phyloP scores from a whole-genome alignment of 139 green algal species.

The Picochlorum costavermella region DNA sequence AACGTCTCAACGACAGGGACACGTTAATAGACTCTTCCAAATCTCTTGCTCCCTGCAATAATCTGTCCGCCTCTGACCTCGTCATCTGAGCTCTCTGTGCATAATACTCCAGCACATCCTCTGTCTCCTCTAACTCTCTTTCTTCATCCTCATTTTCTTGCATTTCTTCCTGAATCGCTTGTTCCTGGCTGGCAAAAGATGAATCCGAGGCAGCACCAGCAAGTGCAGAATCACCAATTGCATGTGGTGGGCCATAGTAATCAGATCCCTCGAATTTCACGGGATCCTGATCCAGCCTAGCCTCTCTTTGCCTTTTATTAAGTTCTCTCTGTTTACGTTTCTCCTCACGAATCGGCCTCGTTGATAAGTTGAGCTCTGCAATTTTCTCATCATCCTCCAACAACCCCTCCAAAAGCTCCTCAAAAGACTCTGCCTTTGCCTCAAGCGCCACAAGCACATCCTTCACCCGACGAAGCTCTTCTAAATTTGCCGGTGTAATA shows the following conservation, averaged over 20 bases:
- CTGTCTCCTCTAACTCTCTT: constrained; percentile 60
- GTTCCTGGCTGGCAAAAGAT: constrained; percentile 14
- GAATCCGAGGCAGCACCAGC: not conserved
- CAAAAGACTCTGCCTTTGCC: constrained; percentile 63
- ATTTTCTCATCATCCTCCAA: constrained; percentile 94
- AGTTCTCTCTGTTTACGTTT: constrained; percentile 59
- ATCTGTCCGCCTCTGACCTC: constrained; percentile 58
- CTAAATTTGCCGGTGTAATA: constrained; percentile 84
- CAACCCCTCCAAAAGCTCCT: constrained; percentile 78
- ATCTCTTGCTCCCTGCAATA: constrained; percentile 73
- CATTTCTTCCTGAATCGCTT: constrained; percentile 70
- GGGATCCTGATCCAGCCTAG: not conserved
- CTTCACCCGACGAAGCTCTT: constrained; percentile 87
- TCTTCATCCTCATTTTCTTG: constrained; percentile 42
- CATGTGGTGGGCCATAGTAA: not conserved
- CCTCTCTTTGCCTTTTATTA: constrained; percentile 71
- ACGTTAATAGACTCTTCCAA: constrained; percentile 87
- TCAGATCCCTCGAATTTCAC: not conserved
- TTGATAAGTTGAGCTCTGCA: constrained; percentile 78
- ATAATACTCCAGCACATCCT: constrained; percentile 94
- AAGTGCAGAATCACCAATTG: not conserved
- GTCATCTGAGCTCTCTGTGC: constrained; percentile 70
- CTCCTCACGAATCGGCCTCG: constrained; percentile 64
- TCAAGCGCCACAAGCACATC: constrained; percentile 80
- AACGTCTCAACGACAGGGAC: constrained; percentile 66